Evolutionary conservation across 441 rosid species (phyloP).

Genomic region (Jatropha podagrica): DNA sequence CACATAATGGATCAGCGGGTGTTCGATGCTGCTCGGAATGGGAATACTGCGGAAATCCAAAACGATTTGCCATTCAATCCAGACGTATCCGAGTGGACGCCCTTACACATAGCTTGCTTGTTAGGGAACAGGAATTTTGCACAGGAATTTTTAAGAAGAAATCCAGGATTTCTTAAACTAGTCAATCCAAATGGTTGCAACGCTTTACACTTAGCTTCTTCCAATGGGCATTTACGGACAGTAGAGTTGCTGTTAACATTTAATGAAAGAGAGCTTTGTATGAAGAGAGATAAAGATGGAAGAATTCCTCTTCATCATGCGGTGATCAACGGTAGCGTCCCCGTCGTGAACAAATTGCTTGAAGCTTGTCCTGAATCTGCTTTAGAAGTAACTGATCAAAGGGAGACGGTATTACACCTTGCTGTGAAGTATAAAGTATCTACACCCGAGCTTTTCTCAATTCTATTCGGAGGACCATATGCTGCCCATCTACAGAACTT

Average conservation of each 20-base stretch:
- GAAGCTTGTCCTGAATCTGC: constrained; percentile 10
- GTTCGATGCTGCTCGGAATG: background rate
- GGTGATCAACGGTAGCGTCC: constrained; percentile 1
- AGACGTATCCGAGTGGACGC: too few species aligned
- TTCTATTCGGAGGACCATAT: background rate
- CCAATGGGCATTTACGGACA: background rate
- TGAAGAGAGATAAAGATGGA: constrained; percentile 7
- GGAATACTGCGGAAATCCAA: background rate
- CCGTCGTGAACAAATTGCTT: background rate
- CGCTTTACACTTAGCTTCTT: constrained; percentile 21
- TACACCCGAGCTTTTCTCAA: background rate
- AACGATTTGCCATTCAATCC: too few species aligned
- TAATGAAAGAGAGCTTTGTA: background rate
- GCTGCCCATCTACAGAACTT: background rate
- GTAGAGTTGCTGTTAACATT: background rate
- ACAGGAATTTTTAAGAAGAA: background rate
- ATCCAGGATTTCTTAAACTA: background rate
- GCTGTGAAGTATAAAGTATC: background rate
- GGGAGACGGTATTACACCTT: constrained; percentile 8
- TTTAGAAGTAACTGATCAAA: background rate
- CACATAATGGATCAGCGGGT: background rate
- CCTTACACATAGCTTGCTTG: background rate
- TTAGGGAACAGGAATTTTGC: background rate
- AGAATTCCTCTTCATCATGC: constrained; percentile 20
- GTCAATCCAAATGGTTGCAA: constrained; percentile 1